Base-by-base conservation (phyloP, 257 asterid species). In the Paraleonurus japonicus region DNA sequence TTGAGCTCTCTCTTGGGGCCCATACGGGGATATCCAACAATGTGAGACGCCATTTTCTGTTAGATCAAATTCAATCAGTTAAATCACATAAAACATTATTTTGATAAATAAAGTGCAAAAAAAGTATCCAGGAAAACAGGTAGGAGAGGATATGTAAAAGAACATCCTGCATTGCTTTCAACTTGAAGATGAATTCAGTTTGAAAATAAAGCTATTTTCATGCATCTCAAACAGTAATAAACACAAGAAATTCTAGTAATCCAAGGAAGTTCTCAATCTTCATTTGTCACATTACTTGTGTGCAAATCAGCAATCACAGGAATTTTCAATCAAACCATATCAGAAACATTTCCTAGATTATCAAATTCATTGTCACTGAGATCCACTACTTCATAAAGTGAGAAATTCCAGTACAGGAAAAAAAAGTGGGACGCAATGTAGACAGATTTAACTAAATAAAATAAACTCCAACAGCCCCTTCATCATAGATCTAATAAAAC, bases 1-100 rank as follows among this genome's bases (percentile, higher is more conserved):
- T 90, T 92, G 33, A 92, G 89, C 89, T 92, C 98, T 84, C 98
- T 85, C 87, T 92, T 92, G 27, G 98, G 98, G 58, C 98, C 98
- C 96, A 92, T 88, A 64, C 98, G 97, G 72, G 98, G 98, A 66
- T 92, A 92, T 80, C 98, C 98, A 76, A 90, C 97, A 66, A 92
- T 81, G 79, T 92, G 98, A 12, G 98, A 92, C 0, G 95, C 97
- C 98, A 90, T 92, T 78, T 85, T 77, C 87, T 87, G 85, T 24
- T 15, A 70, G 7, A 72, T 58, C 72, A 82, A 61, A 77, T 37
- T 63, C 57, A 62, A 24, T 55, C 47, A 45, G 27, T 74, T 30
- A 55, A 48, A 54, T 35, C 71, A 19, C 26, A 28, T 19, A 66
- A 51, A 28, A 64, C 9, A 27, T 22, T 11, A 54, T 2, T 53